Conservation (phyloP, 179 eudicot species). For the Silene vulgaris region DNA sequence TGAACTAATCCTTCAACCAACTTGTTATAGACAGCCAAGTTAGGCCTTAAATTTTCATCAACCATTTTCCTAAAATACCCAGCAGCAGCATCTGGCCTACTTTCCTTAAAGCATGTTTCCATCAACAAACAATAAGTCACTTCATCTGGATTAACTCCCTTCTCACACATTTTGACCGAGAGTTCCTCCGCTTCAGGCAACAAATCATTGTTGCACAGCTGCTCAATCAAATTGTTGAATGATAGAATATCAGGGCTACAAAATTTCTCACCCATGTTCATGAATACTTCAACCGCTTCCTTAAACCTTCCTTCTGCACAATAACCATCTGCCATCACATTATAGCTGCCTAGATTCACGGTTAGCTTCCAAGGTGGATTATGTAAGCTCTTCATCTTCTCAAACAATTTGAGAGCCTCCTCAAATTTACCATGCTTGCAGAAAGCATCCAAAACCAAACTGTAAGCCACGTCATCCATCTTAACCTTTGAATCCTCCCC, state of each 20-base stretch:
- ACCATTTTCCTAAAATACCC: constrained; percentile 69
- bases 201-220: constrained; percentile 56
- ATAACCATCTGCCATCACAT: constrained; percentile 81
- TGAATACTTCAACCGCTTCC: constrained; percentile 72
- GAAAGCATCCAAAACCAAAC: constrained; percentile 66
- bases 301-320: constrained; percentile 51
- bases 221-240: constrained; percentile 67
- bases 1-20: constrained; percentile 69
- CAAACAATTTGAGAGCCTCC: constrained; percentile 66
- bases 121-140: constrained; percentile 61
- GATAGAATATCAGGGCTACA: constrained; percentile 76
- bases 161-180: constrained; percentile 59
- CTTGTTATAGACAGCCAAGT: constrained; percentile 59
- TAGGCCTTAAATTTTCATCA: constrained; percentile 68
- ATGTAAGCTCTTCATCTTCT: constrained; percentile 62
- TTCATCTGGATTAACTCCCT: constrained; percentile 76
- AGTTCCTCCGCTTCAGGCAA: constrained; percentile 73
- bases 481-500: constrained; percentile 49
- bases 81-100: constrained; percentile 76
- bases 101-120: constrained; percentile 69
- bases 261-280: constrained; percentile 71
- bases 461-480: constrained; percentile 69
- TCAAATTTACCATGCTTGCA: constrained; percentile 73
- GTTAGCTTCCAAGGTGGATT: constrained; percentile 59
- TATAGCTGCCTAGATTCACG: constrained; percentile 81